Evolutionary conservation across 345 rosid species (phyloP), one percentile per base, ranked within the genome.

Genomic region (Psidium guajava): DNA sequence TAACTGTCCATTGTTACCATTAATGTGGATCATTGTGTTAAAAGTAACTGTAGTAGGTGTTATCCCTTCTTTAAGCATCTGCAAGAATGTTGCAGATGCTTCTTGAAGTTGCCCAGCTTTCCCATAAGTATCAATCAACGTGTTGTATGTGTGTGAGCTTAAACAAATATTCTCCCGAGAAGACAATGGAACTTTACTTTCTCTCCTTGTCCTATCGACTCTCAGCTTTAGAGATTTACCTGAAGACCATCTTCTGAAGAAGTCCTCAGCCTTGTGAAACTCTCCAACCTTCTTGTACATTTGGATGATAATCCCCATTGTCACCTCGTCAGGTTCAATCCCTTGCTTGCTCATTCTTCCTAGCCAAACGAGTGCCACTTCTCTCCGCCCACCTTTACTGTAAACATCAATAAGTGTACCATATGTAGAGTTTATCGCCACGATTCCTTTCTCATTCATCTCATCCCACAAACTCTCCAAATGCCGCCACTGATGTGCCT

Each of bases 341-440:
- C 95, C 96, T 27, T 83, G 91, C 87, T 92, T 89, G 55, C 87
- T 93, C 99, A 95, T 95, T 92, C 61, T 95, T 86, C 94, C 92
- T 69, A 95, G 91, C 95, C 98, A 97, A 87, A 90, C 86, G 36
- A 95, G 92, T 8, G 97, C 95, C 57, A 89, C 89, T 20, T 89
- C 88, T 82, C 88, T 93, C 55, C 88, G 89, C 74, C 98, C 99
- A 1, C 99, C 96, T 89, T 95, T 95, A 88, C 97, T 91, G 86
- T 91, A 97, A 85, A 91, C 96, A 92, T 97, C 99, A 88, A 94
- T 95, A 86, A 95, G 89, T 56, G 98, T 95, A 88, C 98, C 98
- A 85, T 93, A 97, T 18, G 98, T 94, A 9, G 96, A 95, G 89
- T 95, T 95, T 83, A 95, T 91, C 7, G 94, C 96, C 25, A 54